Evolutionary conservation across 2,329 filamentous ascomycete species (phyloP).

Genomic region (Xylaria multiplex): DNA sequence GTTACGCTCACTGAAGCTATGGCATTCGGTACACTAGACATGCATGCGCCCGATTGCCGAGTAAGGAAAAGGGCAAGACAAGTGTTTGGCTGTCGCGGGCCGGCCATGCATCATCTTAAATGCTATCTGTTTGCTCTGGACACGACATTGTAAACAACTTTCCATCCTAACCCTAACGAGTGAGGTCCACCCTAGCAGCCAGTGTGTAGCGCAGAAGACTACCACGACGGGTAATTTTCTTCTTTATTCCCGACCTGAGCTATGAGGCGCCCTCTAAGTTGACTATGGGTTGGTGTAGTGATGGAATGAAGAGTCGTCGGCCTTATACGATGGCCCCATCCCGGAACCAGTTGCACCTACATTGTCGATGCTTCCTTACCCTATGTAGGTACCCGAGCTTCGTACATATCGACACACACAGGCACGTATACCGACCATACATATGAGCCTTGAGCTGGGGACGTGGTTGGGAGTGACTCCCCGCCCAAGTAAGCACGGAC

Average conservation of each 20-base stretch:
- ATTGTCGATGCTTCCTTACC: not conserved
- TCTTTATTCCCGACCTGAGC: not conserved
- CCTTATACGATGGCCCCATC: conserved; percentile 8
- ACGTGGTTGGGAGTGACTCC: not conserved
- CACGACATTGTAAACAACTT: not conserved
- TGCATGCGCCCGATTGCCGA: conserved; percentile 27
- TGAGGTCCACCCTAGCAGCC: not conserved
- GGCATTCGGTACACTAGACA: conserved; percentile 11
- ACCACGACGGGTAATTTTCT: not conserved
- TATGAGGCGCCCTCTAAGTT: not conserved
- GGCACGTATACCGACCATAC: too few species aligned
- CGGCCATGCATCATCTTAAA: conserved; percentile 3
- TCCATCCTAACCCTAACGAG: not conserved
- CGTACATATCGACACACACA: not conserved
- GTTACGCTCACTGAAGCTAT: conserved; percentile 11
- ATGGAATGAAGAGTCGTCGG: conserved; percentile 2
- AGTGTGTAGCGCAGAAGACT: not conserved
- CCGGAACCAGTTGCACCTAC: conserved; percentile 9
- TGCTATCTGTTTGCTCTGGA: conserved; percentile 18
- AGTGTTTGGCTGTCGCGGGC: not conserved
- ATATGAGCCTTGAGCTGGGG: too few species aligned
- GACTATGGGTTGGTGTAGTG: too few species aligned
- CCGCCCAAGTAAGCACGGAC: too few species aligned
- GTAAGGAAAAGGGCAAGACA: conserved; percentile 5
- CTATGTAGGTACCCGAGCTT: not conserved